These are phyloP conservation scores for Gardenia jasminoides DNA, from an alignment of 257 asterid genomes.

Conservation along the genomic window DNA sequence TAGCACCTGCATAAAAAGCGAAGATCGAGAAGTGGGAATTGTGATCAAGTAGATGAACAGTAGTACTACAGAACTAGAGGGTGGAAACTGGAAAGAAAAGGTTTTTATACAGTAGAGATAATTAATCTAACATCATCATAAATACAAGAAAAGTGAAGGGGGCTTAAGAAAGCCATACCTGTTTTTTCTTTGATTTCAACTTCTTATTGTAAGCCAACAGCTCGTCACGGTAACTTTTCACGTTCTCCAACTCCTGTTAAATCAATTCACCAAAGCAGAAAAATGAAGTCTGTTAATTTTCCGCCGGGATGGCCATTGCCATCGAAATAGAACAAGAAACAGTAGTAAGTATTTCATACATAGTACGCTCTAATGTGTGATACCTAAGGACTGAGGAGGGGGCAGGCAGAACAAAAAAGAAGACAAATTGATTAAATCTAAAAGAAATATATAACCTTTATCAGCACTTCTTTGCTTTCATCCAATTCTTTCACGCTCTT, in stretches of 20 bases:
- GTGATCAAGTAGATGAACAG: background rate
- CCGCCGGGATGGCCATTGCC: background rate
- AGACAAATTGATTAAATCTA: slow-evolving; percentile 12
- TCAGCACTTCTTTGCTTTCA: slow-evolving; percentile 35
- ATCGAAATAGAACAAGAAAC: background rate
- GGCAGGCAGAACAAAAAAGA: background rate
- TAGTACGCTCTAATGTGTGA: background rate
- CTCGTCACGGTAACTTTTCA: background rate
- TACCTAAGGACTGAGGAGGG: background rate
- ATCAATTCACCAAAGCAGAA: background rate
- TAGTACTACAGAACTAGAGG: too few species aligned
- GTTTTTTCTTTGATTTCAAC: slow-evolving; percentile 23
- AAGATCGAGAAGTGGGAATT: too few species aligned
- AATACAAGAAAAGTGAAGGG: background rate
- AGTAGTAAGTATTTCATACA: background rate
- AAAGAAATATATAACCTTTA: slow-evolving; percentile 37
- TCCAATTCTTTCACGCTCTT: slow-evolving; percentile 37
- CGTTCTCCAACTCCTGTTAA: slow-evolving; percentile 39
- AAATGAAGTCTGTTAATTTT: background rate
- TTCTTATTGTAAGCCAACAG: slow-evolving; percentile 15
- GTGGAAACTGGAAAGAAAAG: background rate
- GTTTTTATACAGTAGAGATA: background rate
- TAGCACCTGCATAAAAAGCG: background rate
- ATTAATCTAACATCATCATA: slow-evolving; percentile 8
- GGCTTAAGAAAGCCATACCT: slow-evolving; percentile 10